Conservation (phyloP, 1,139 yeast species). For the Suhomyces bokatorum region DNA sequence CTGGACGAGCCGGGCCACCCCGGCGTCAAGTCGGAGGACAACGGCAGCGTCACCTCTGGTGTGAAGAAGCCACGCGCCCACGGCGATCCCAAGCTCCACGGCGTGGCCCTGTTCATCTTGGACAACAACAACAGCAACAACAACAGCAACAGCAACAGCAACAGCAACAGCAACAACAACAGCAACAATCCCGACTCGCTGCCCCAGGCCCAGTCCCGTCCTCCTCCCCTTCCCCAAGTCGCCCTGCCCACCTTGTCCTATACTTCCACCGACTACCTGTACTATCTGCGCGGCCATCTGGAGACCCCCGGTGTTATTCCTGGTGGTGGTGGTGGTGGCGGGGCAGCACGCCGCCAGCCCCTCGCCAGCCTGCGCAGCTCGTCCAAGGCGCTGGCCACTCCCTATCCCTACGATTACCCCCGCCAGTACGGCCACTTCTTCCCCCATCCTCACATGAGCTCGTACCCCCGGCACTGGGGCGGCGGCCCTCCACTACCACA, state of each 20-base stretch:
- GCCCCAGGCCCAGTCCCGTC: slow-evolving; percentile 1
- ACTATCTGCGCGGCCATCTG: slow-evolving; percentile 1
- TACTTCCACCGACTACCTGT: slow-evolving; percentile 10
- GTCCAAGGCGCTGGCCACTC: slow-evolving; percentile 3
- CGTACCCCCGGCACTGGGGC: slow-evolving; percentile 5
- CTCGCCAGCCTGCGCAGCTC: background rate
- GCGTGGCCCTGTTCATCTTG: background rate
- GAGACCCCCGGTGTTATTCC: background rate
- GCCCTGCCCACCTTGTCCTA: slow-evolving; percentile 14
- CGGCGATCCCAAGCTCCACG: background rate
- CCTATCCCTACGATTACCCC: slow-evolving; percentile 9
- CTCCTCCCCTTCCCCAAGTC: background rate
- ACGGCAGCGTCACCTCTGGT: background rate
- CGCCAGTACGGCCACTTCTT: slow-evolving; percentile 6
- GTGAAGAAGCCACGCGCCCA: background rate
- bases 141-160: too few relatives aligned
- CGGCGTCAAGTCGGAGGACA: background rate
- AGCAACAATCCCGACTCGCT: background rate
- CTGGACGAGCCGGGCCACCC: slow-evolving; percentile 1
- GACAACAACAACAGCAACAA: too few relatives aligned
- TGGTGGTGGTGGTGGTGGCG: background rate
- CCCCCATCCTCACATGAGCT: slow-evolving; percentile 1
- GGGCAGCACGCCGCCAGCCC: background rate
- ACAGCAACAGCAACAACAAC: too few relatives aligned
- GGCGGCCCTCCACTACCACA: slow-evolving; percentile 8